Evolutionary conservation across 108 stramenopile species (phyloP).

Genomic region (Nitzschia inconspicua): DNA sequence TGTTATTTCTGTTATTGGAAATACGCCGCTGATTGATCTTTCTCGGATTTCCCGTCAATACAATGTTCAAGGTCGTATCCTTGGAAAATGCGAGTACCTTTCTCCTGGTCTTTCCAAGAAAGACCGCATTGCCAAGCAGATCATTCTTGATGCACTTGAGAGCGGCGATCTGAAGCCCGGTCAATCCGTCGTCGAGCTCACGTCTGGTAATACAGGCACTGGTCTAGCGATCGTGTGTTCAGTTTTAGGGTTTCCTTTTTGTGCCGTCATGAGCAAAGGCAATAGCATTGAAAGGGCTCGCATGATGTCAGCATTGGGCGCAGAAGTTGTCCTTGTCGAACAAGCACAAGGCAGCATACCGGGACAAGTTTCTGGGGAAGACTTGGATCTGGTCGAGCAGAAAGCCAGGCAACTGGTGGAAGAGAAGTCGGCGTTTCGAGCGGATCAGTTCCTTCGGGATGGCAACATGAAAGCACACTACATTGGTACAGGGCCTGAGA

Average conservation of each 20-base stretch:
- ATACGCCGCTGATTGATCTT: conserved; percentile 82
- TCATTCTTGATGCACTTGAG: conserved; percentile 73
- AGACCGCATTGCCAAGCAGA: conserved; percentile 72
- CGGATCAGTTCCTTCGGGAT: conserved; percentile 24
- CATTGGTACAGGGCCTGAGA: conserved; percentile 21
- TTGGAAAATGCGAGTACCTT: conserved; percentile 76
- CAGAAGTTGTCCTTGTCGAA: conserved; percentile 36
- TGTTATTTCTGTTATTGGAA: conserved; percentile 48
- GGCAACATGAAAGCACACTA: conserved; percentile 19
- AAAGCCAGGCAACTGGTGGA: conserved; percentile 6
- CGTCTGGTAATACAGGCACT: conserved; percentile 33
- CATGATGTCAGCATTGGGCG: conserved; percentile 69
- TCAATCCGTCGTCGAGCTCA: conserved; percentile 25
- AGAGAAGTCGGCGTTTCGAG: conserved; percentile 20
- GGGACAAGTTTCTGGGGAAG: conserved; percentile 28
- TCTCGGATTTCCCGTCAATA: conserved; percentile 4
- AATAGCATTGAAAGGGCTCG: conserved; percentile 67
- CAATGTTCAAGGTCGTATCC: conserved; percentile 35
- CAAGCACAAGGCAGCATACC: conserved; percentile 3
- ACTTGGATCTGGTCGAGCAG: conserved; percentile 29
- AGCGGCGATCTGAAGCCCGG: conserved; percentile 59
- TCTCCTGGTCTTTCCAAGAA: conserved; percentile 87
- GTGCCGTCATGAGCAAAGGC: conserved; percentile 69
- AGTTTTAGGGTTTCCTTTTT: conserved; percentile 35
- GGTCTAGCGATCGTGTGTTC: conserved; percentile 25